A percentile compares a stretch with the other conserved stretches of the same genome.
phyloP scores from a whole-genome alignment of 805 yeast species.

The Kodamaea hsintzibuensis region DNA sequence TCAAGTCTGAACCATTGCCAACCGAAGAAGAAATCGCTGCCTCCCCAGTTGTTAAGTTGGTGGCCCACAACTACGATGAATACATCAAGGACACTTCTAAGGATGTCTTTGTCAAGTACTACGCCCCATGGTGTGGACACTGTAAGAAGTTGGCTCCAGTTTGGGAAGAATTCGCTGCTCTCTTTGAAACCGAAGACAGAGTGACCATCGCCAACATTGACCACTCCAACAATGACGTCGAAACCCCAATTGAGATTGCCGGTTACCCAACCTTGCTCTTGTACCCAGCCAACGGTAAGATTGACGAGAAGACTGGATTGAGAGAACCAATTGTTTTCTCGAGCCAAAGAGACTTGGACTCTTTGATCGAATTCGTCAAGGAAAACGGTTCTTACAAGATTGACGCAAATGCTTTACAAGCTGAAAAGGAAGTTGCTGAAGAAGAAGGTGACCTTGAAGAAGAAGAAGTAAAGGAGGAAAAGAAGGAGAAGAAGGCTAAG shows the following conservation, averaged over 20 bases:
- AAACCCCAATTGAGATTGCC: slow-evolving; percentile 59
- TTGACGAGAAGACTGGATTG: slow-evolving; percentile 43
- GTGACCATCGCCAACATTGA: slow-evolving; percentile 84
- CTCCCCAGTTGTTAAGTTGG: slow-evolving; percentile 69
- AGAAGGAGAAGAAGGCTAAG: slow-evolving; percentile 13
- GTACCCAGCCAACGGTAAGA: slow-evolving; percentile 72
- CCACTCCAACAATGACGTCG: slow-evolving; percentile 87
- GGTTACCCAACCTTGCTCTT: slow-evolving; percentile 93
- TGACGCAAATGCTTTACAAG: slow-evolving; percentile 47
- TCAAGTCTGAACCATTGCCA: slow-evolving; percentile 88
- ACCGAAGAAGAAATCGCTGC: slow-evolving; percentile 64
- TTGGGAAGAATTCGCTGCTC: slow-evolving; percentile 81
- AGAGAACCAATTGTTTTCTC: slow-evolving; percentile 59
- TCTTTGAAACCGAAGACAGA: slow-evolving; percentile 54
- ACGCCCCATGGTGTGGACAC: slow-evolving; percentile 98
- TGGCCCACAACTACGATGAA: slow-evolving; percentile 78
- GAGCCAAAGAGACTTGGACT: slow-evolving; percentile 73
- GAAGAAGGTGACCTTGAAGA: slow-evolving; percentile 31
- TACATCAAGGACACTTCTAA: slow-evolving; percentile 56
- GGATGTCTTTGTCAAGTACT: slow-evolving; percentile 85
- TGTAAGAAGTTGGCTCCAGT: slow-evolving; percentile 88
- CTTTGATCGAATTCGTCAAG: slow-evolving; percentile 68
- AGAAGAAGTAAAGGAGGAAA: slow-evolving; percentile 23
- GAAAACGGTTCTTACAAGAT: slow-evolving; percentile 63
- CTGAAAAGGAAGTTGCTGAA: slow-evolving; percentile 24